A percentile compares a stretch with the other conserved stretches of the same genome.
These are phyloP conservation scores for Cyclanthera cordifolia DNA, from an alignment of 306 rosid genomes.

Conservation along the genomic window DNA sequence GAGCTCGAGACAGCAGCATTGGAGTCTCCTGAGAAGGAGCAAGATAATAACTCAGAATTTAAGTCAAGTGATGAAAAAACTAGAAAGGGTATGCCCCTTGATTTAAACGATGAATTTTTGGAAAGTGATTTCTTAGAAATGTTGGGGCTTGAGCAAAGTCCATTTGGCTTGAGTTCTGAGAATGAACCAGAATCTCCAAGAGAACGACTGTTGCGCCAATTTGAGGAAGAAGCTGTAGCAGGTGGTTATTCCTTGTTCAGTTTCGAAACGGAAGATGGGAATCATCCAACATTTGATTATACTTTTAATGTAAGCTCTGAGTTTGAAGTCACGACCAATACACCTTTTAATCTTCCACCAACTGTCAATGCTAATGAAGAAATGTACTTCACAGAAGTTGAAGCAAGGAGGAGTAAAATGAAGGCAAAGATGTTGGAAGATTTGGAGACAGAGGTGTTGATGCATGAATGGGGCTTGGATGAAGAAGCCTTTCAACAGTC, in stretches of 20 bases:
- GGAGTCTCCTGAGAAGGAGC: slow-evolving; percentile 52
- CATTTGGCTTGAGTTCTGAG: slow-evolving; percentile 45
- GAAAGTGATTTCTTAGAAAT: slow-evolving; percentile 62
- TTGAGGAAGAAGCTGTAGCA: slow-evolving; percentile 61
- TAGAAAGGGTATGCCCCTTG: slow-evolving; percentile 27
- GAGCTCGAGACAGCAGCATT: slow-evolving; percentile 43
- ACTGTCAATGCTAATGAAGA: slow-evolving; percentile 34
- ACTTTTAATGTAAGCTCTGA: slow-evolving; percentile 24
- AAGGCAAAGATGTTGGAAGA: slow-evolving; percentile 65
- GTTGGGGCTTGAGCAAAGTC: slow-evolving; percentile 54
- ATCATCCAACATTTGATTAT: slow-evolving; percentile 23
- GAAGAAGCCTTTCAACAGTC: slow-evolving; percentile 76
- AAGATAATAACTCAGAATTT: slow-evolving; percentile 23
- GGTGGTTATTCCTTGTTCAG: slow-evolving; percentile 60
- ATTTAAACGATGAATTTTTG: slow-evolving; percentile 64
- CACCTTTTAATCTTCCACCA: slow-evolving; percentile 25
- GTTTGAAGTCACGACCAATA: slow-evolving; percentile 27
- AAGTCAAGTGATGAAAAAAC: slow-evolving; percentile 14
- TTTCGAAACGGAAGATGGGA: slow-evolving; percentile 26
- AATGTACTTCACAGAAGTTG: slow-evolving; percentile 30
- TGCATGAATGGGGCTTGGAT: slow-evolving; percentile 75
- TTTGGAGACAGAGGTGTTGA: slow-evolving; percentile 74
- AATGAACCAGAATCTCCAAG: slow-evolving; percentile 85
- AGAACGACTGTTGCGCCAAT: slow-evolving; percentile 69
- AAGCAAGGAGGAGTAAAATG: slow-evolving; percentile 33